Evolutionary conservation across 179 eudicot species (phyloP).

Genomic region (Actinidia arguta): DNA sequence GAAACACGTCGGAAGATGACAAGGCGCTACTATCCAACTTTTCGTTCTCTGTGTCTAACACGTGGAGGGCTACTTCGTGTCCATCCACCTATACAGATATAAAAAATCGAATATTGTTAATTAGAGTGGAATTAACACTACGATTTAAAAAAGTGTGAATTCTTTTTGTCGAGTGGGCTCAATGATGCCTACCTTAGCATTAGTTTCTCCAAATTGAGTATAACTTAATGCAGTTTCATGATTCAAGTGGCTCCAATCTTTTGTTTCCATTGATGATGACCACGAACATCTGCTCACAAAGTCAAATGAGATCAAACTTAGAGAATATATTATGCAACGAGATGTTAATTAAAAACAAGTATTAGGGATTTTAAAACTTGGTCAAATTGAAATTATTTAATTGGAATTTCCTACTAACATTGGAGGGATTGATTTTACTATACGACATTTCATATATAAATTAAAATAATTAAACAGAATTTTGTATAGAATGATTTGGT

Average conservation of each 20-base stretch:
- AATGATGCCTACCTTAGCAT: conserved; percentile 18
- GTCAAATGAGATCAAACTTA: not conserved
- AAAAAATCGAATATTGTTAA: not conserved
- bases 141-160: not conserved
- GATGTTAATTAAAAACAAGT: not conserved
- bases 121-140: too few relatives aligned
- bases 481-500: too few relatives aligned
- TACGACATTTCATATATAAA: too few relatives aligned
- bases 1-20: conserved; percentile 33
- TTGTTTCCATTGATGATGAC: conserved; percentile 29
- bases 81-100: conserved; percentile 33
- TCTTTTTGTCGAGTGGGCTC: not conserved
- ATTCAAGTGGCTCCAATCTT: conserved; percentile 20
- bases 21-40: conserved; percentile 20
- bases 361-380: not conserved
- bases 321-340: not conserved
- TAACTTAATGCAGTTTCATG: conserved; percentile 26
- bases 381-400: not conserved
- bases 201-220: conserved; percentile 12
- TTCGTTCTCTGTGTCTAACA: conserved; percentile 24
- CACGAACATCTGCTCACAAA: conserved; percentile 25
- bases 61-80: conserved; percentile 15
- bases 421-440: too few relatives aligned
- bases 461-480: too few relatives aligned
- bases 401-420: not conserved